A percentile compares a stretch with the other conserved stretches of the same genome.
Evolutionary conservation across 202 grass and related monocot genomes (phyloP).

Genomic region (Panicum hallii): DNA sequence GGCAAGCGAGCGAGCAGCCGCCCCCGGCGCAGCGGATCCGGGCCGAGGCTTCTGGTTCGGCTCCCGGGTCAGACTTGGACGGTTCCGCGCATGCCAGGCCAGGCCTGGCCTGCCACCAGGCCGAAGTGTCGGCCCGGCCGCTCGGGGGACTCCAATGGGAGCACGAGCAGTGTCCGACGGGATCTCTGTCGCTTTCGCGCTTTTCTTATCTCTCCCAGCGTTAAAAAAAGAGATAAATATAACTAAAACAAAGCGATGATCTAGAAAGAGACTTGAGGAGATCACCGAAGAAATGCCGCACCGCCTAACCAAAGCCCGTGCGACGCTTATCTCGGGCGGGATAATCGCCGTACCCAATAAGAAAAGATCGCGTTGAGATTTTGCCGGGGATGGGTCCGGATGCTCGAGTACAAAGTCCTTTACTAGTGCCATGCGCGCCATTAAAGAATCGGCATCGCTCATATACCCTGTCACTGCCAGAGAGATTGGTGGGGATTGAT

Average conservation of each 20-base stretch:
- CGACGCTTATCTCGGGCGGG: neutral
- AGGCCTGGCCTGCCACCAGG: neutral
- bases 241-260: neutral
- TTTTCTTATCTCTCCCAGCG: neutral
- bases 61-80: slow-evolving; percentile 18
- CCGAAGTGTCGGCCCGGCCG: neutral
- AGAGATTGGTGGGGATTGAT: neutral
- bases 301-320: neutral
- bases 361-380: slow-evolving; percentile 3
- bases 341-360: neutral
- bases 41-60: neutral
- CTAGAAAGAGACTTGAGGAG: neutral
- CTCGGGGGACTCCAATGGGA: neutral
- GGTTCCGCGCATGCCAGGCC: neutral
- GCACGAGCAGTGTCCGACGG: neutral
- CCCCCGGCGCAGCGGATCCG: neutral
- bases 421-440: neutral
- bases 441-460: neutral
- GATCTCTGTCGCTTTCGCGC: slow-evolving; percentile 21
- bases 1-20: too few relatives aligned
- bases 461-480: neutral
- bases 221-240: neutral
- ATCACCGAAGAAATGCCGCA: neutral
- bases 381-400: neutral
- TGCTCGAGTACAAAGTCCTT: neutral